Conservation (phyloP, 768 basidiomycete genomes). For the Mycena amicta region DNA sequence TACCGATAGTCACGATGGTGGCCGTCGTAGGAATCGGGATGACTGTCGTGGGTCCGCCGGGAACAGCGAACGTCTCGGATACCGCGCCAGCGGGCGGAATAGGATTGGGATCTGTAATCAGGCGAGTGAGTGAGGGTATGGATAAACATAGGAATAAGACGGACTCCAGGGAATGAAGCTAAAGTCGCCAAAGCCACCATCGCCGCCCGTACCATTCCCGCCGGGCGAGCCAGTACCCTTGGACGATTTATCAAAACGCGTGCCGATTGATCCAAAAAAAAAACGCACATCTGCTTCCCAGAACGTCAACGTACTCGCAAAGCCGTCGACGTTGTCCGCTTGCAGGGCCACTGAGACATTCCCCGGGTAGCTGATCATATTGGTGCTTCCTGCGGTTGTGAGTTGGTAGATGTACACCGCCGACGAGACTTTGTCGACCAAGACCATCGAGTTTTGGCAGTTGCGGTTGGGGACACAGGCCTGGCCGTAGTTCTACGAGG, state of each 20-base stretch:
- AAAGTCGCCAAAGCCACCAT: background rate
- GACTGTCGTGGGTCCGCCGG: background rate
- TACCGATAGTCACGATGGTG: background rate
- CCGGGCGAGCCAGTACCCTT: background rate
- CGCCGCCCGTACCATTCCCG: background rate
- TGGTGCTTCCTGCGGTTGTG: slow-evolving; percentile 49
- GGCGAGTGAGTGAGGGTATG: background rate
- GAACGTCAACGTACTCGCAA: slow-evolving; percentile 42
- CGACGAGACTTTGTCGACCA: slow-evolving; percentile 41
- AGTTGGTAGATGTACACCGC: slow-evolving; percentile 45
- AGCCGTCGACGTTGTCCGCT: slow-evolving; percentile 44
- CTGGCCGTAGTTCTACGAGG: background rate
- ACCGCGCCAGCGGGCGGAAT: slow-evolving; percentile 2
- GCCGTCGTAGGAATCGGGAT: background rate
- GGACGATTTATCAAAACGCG: background rate
- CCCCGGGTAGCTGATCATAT: slow-evolving; percentile 40
- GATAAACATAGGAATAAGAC: background rate
- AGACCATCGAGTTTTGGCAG: too few relatives aligned
- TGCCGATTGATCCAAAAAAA: background rate
- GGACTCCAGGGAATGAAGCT: background rate
- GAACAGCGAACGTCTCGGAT: background rate
- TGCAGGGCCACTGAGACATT: slow-evolving; percentile 37
- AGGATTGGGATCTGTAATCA: background rate
- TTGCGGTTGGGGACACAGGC: too few relatives aligned
- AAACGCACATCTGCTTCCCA: slow-evolving; percentile 25